Conservation (phyloP, 495 filamentous ascomycete species). For the Penicillium pulvis region DNA sequence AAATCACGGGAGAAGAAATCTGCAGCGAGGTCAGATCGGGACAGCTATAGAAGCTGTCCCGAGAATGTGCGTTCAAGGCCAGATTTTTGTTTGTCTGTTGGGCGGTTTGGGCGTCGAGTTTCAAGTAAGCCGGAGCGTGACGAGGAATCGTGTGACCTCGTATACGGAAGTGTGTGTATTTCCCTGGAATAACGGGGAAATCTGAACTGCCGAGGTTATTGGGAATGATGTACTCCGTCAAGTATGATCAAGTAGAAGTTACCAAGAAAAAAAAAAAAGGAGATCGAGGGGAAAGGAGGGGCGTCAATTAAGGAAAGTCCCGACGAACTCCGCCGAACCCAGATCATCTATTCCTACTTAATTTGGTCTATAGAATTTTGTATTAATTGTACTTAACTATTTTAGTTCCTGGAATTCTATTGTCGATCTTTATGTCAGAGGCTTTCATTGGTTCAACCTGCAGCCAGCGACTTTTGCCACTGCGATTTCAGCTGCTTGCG, state of each 20-base stretch:
- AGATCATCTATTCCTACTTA: neutral
- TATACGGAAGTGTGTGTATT: slow-evolving; percentile 9
- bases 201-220: neutral
- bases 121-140: slow-evolving; percentile 9
- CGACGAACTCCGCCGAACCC: slow-evolving; percentile 7
- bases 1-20: slow-evolving; percentile 36
- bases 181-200: neutral
- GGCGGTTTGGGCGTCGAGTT: slow-evolving; percentile 30
- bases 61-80: slow-evolving; percentile 47
- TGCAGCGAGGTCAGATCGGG: slow-evolving; percentile 52
- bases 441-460: slow-evolving; percentile 12
- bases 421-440: neutral
- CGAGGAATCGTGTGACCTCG: slow-evolving; percentile 25
- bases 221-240: neutral
- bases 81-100: slow-evolving; percentile 36
- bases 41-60: slow-evolving; percentile 55
- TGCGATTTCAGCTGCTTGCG: slow-evolving; percentile 24
- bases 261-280: slow-evolving; percentile 4
- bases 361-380: neutral
- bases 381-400: neutral
- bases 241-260: neutral
- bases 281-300: slow-evolving; percentile 8
- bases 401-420: neutral
- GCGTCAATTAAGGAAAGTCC: slow-evolving; percentile 5
- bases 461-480: slow-evolving; percentile 13